Evolutionary conservation across 108 stramenopile species (phyloP).

Genomic region (Nannochloropsis gaditana): DNA sequence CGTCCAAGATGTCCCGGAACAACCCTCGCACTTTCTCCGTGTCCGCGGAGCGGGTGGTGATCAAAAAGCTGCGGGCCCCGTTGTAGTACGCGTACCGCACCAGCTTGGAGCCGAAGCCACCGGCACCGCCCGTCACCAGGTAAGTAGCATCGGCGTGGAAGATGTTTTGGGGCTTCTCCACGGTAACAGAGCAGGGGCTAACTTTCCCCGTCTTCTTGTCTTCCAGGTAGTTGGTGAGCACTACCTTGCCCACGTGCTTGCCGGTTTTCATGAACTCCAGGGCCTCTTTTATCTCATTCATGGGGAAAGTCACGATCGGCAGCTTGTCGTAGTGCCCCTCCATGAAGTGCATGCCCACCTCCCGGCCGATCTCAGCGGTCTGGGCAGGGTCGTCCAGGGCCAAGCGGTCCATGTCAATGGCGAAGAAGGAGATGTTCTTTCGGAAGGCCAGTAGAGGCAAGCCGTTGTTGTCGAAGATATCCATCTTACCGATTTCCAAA

Average conservation of each 20-base stretch:
- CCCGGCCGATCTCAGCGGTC: slow-evolving; percentile 1
- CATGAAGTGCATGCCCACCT: slow-evolving; percentile 1
- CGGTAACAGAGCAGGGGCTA: background rate
- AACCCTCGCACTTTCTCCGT: background rate
- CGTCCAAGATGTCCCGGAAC: slow-evolving; percentile 20
- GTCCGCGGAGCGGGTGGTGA: slow-evolving; percentile 8
- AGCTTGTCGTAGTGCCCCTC: slow-evolving; percentile 5
- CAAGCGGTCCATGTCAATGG: slow-evolving; percentile 13
- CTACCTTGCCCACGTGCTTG: slow-evolving; percentile 21
- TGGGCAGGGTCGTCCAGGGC: background rate
- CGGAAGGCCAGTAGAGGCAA: background rate
- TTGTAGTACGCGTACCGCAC: slow-evolving; percentile 10
- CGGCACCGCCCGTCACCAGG: slow-evolving; percentile 20
- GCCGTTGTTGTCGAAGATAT: slow-evolving; percentile 19
- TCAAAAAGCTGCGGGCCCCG: slow-evolving; percentile 18
- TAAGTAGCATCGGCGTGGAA: slow-evolving; percentile 11
- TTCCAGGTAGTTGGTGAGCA: background rate
- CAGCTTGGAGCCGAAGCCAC: slow-evolving; percentile 23
- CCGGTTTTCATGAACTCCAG: slow-evolving; percentile 21
- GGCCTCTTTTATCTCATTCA: background rate
- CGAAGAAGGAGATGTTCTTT: slow-evolving; percentile 19
- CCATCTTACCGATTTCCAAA: slow-evolving; percentile 18
- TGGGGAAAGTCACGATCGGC: background rate
- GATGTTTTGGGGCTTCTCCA: background rate
- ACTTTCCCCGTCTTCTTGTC: background rate